Evolutionary conservation across 164 flowering plant species (phyloP).

Genomic region (Tinospora cordifolia): DNA sequence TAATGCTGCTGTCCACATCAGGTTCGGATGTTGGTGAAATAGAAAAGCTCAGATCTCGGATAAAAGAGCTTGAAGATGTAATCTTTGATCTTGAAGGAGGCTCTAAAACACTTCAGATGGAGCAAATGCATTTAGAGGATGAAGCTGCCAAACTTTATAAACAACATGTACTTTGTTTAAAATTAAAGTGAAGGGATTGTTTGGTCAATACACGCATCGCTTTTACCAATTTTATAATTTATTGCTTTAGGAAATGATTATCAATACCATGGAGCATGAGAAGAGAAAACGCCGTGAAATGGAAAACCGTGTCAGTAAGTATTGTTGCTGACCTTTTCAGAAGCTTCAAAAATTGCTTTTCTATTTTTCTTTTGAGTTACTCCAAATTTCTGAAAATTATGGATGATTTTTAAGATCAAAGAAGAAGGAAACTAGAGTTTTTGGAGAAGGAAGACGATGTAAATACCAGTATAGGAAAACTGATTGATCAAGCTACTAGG

Average conservation of each 20-base stretch:
- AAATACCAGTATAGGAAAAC: conserved; percentile 42
- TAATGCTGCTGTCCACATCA: conserved; percentile 20
- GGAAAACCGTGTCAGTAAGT: conserved; percentile 61
- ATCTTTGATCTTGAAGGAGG: conserved; percentile 44
- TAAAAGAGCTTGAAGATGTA: conserved; percentile 50
- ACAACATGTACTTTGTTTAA: conserved; percentile 51
- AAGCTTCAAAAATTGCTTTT: neutral
- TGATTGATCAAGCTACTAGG: conserved; percentile 44
- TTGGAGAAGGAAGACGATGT: conserved; percentile 55
- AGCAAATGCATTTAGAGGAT: conserved; percentile 50
- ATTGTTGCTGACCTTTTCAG: neutral
- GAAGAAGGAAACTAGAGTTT: conserved; percentile 47
- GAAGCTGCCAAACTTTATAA: conserved; percentile 66
- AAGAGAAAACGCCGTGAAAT: conserved; percentile 51
- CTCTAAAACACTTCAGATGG: conserved; percentile 41
- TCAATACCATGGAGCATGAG: conserved; percentile 25
- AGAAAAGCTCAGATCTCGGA: conserved; percentile 49
- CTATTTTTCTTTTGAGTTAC: neutral
- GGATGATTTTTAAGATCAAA: conserved; percentile 39
- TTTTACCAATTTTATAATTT: neutral
- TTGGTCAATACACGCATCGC: neutral
- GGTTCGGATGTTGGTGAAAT: conserved; percentile 68
- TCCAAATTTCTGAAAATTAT: conserved; percentile 2
- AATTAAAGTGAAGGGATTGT: neutral
- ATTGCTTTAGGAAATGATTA: conserved; percentile 54